phyloP scores from a whole-genome alignment of 2,329 filamentous ascomycete species.

The Pyricularia grisea region DNA sequence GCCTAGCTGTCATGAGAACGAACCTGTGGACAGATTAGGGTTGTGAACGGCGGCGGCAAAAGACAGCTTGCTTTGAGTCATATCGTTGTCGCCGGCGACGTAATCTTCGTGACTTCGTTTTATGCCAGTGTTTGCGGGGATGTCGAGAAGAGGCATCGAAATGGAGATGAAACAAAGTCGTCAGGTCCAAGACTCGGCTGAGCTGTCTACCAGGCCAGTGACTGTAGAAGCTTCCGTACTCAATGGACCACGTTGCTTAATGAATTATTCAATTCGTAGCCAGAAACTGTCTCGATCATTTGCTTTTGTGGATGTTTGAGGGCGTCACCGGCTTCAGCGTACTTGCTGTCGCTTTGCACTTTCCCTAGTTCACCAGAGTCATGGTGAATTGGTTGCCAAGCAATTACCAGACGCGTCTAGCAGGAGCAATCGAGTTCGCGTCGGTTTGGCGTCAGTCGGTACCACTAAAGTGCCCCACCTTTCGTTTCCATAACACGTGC shows the following conservation, averaged over 20 bases:
- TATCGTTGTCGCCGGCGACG: slow-evolving; percentile 15
- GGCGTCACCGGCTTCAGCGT: not conserved
- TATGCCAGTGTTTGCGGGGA: slow-evolving; percentile 38
- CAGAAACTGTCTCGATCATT: not conserved
- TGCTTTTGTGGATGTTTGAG: not conserved
- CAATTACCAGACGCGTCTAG: not conserved
- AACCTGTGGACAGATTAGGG: slow-evolving; percentile 9
- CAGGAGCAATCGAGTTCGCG: not conserved
- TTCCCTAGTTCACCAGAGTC: not conserved
- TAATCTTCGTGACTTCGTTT: slow-evolving; percentile 40
- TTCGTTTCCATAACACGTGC: not conserved
- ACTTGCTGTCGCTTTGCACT: not conserved
- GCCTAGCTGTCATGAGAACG: not conserved
- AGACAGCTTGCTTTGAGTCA: slow-evolving; percentile 13
- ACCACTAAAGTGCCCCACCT: not conserved
- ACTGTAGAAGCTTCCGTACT: not conserved
- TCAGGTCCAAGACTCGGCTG: too few species aligned
- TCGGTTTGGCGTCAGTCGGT: not conserved
- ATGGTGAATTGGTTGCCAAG: not conserved
- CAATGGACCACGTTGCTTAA: not conserved
- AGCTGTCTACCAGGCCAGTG: not conserved
- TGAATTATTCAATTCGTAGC: not conserved
- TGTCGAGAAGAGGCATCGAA: slow-evolving; percentile 36
- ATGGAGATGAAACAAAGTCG: not conserved
- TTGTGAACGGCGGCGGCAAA: slow-evolving; percentile 1